phyloP scores from a whole-genome alignment of 2,329 filamentous ascomycete species.

The Alternaria sp. region DNA sequence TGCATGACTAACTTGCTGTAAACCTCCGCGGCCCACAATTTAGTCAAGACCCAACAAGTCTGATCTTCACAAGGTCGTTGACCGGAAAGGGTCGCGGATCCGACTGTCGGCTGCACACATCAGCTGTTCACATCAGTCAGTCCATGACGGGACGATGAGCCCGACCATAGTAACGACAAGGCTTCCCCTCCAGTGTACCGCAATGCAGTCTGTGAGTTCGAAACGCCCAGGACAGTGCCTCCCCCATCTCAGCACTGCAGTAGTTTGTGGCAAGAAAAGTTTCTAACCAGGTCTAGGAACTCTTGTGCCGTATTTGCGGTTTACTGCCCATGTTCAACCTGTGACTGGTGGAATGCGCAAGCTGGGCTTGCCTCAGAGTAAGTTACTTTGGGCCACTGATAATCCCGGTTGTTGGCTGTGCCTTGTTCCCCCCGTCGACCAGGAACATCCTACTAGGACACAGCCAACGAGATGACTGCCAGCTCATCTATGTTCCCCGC shows the following conservation, averaged over 20 bases:
- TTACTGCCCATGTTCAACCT: background rate
- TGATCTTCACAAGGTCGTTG: slow-evolving; percentile 1
- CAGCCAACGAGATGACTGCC: slow-evolving; percentile 7
- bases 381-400: slow-evolving; percentile 1
- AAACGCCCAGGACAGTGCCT: slow-evolving; percentile 4
- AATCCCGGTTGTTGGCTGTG: background rate
- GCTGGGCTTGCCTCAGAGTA: slow-evolving; percentile 5
- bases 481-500: slow-evolving; percentile 15
- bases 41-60: background rate
- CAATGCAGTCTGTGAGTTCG: slow-evolving; percentile 2
- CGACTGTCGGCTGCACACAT: background rate
- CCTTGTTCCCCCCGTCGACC: slow-evolving; percentile 1
- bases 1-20: background rate
- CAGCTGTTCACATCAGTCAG: background rate
- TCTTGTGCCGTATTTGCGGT: slow-evolving; percentile 1
- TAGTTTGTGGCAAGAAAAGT: slow-evolving; percentile 4
- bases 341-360: slow-evolving; percentile 7
- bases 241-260: slow-evolving; percentile 7
- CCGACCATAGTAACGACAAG: background rate
- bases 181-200: slow-evolving; percentile 1
- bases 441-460: slow-evolving; percentile 11
- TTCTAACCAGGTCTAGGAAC: background rate
- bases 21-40: background rate
- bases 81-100: background rate
- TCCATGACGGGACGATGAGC: background rate